These are phyloP conservation scores for Stagonosporopsis tanaceti DNA, from an alignment of 2,329 filamentous ascomycete genomes.

Conservation along the genomic window DNA sequence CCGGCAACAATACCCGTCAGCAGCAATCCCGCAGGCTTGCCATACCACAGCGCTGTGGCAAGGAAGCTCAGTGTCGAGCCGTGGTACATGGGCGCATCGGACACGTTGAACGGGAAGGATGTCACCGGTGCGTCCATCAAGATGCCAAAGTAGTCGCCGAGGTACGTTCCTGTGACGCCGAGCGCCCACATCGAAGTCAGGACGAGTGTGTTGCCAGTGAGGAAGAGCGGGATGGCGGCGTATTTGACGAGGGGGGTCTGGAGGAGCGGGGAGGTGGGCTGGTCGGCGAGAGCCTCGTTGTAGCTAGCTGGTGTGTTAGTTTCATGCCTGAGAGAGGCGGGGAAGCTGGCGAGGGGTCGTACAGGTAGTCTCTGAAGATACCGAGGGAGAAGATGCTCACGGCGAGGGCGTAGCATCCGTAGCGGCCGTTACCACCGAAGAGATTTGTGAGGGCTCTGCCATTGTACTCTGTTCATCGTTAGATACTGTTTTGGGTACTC, in stretches of 20 bases:
- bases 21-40: slow-evolving; percentile 84
- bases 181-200: slow-evolving; percentile 89
- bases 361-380: slow-evolving; percentile 77
- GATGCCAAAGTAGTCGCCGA: slow-evolving; percentile 98
- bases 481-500: slow-evolving; percentile 2
- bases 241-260: slow-evolving; percentile 66
- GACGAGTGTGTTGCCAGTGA: slow-evolving; percentile 82
- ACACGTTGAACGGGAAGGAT: slow-evolving; percentile 94
- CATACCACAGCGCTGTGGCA: slow-evolving; percentile 82
- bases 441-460: slow-evolving; percentile 88
- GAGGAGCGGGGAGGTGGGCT: slow-evolving; percentile 79
- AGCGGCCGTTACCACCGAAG: slow-evolving; percentile 77
- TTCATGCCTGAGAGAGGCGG: not conserved
- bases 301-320: slow-evolving; percentile 62
- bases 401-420: slow-evolving; percentile 90
- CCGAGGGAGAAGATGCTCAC: slow-evolving; percentile 90
- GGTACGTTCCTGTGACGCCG: slow-evolving; percentile 92
- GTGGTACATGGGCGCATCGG: slow-evolving; percentile 93
- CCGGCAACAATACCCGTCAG: slow-evolving; percentile 77
- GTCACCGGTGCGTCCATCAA: slow-evolving; percentile 95
- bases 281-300: slow-evolving; percentile 79
- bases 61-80: slow-evolving; percentile 92
- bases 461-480: slow-evolving; percentile 75
- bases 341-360: slow-evolving; percentile 24
- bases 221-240: slow-evolving; percentile 75